Evolutionary conservation across 192 early-diverging fungal species (phyloP).

Genomic region (Diversispora eburnea): DNA sequence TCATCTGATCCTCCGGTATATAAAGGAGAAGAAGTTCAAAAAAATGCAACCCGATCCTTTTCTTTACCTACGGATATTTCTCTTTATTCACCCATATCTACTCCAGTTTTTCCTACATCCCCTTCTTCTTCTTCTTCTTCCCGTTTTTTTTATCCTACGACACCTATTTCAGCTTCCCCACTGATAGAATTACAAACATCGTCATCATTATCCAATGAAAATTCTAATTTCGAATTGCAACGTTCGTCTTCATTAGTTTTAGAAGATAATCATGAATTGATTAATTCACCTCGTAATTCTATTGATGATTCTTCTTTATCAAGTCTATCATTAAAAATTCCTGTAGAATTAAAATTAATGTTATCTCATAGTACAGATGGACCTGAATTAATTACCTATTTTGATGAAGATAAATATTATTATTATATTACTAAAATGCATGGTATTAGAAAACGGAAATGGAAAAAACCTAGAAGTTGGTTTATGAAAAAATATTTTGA

Average conservation of each 20-base stretch:
- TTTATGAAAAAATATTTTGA: constrained; percentile 11
- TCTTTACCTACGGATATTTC: too few species aligned
- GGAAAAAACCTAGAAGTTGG: constrained; percentile 14
- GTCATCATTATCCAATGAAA: neutral
- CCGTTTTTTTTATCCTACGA: too few species aligned
- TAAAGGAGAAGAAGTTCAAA: too few species aligned
- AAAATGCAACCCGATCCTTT: too few species aligned
- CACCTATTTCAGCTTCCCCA: too few species aligned
- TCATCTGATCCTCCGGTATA: too few species aligned
- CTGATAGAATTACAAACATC: neutral
- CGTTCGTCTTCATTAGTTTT: neutral
- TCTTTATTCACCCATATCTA: too few species aligned
- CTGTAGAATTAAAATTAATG: neutral
- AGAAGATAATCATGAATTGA: neutral
- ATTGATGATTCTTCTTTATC: neutral
- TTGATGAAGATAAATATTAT: neutral
- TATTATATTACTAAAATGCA: constrained; percentile 14
- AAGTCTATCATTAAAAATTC: neutral
- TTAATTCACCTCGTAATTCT: neutral
- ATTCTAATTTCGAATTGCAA: neutral
- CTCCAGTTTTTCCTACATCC: too few species aligned
- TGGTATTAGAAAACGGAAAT: neutral
- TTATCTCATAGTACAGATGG: neutral
- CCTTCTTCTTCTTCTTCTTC: too few species aligned
- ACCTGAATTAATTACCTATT: neutral